Percentiles rank a stretch among this genome's conserved stretches.
Conservation (phyloP, 83 land plant species). For the Picea engelmannii region DNA sequence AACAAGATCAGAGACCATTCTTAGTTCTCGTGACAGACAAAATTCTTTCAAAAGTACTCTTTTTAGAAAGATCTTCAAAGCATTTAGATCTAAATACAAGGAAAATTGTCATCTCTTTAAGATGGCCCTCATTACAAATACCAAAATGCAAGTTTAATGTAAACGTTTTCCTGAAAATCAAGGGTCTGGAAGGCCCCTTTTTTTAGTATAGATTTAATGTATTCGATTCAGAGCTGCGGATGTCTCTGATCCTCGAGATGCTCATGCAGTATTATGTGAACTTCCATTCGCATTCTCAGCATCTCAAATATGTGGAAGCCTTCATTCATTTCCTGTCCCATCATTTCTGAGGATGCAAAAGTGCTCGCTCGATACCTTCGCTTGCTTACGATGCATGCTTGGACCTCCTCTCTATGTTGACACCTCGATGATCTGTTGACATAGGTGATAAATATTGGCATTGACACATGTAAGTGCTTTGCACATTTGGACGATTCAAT, state of each 20-base stretch:
- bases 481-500: too few relatives aligned
- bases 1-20: constrained; percentile 83
- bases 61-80: constrained; percentile 73
- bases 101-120: constrained; percentile 65
- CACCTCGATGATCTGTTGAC: too few relatives aligned
- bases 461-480: too few relatives aligned
- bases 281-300: constrained; percentile 78
- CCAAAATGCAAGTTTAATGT: constrained; percentile 64
- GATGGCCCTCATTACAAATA: constrained; percentile 60
- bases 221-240: too few relatives aligned
- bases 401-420: too few relatives aligned
- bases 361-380: neutral
- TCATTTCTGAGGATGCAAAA: constrained; percentile 46
- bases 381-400: too few relatives aligned
- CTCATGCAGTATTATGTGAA: constrained; percentile 71
- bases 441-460: too few relatives aligned
- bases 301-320: constrained; percentile 43
- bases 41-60: constrained; percentile 89
- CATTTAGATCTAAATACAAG: constrained; percentile 72
- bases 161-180: constrained; percentile 43
- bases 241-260: constrained; percentile 46
- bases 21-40: constrained; percentile 87
- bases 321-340: constrained; percentile 58
- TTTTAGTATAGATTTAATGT: too few relatives aligned
- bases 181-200: too few relatives aligned